Percentiles rank a stretch among this genome's conserved stretches.
Evolutionary conservation across 805 yeast species (phyloP).

Genomic region (Soucietia sequanensis): DNA sequence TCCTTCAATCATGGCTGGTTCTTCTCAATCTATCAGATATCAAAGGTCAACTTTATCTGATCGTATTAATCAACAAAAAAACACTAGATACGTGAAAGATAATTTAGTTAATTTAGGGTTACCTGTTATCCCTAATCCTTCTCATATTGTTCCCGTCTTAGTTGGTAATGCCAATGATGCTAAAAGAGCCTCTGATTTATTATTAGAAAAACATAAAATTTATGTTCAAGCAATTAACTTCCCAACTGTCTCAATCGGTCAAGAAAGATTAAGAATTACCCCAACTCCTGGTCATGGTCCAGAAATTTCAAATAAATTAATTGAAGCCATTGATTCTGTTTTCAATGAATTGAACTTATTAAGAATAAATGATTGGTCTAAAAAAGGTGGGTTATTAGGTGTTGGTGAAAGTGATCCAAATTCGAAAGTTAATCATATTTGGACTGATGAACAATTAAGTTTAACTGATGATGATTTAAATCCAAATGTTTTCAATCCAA

Average conservation of each 20-base stretch:
- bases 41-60: slow-evolving; percentile 75
- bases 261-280: slow-evolving; percentile 95
- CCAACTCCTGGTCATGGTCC: slow-evolving; percentile 96
- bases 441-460: slow-evolving; percentile 81
- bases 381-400: slow-evolving; percentile 85
- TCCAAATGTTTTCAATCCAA: slow-evolving; percentile 63
- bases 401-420: slow-evolving; percentile 61
- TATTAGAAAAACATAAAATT: slow-evolving; percentile 79
- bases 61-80: slow-evolving; percentile 80
- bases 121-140: slow-evolving; percentile 96
- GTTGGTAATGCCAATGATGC: slow-evolving; percentile 95
- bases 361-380: slow-evolving; percentile 75
- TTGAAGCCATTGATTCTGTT: slow-evolving; percentile 77
- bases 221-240: slow-evolving; percentile 98
- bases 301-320: slow-evolving; percentile 70
- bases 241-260: slow-evolving; percentile 96
- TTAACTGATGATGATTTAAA: slow-evolving; percentile 65
- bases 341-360: slow-evolving; percentile 73
- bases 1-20: slow-evolving; percentile 97
- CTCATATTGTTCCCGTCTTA: slow-evolving; percentile 93
- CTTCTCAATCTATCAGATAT: slow-evolving; percentile 80
- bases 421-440: slow-evolving; percentile 58
- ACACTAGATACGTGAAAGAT: slow-evolving; percentile 81
- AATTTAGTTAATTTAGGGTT: slow-evolving; percentile 69
- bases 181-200: slow-evolving; percentile 83